Evolutionary conservation across 1,139 yeast genomes (phyloP).

Genomic region (Magnusiomyces paraingens): DNA sequence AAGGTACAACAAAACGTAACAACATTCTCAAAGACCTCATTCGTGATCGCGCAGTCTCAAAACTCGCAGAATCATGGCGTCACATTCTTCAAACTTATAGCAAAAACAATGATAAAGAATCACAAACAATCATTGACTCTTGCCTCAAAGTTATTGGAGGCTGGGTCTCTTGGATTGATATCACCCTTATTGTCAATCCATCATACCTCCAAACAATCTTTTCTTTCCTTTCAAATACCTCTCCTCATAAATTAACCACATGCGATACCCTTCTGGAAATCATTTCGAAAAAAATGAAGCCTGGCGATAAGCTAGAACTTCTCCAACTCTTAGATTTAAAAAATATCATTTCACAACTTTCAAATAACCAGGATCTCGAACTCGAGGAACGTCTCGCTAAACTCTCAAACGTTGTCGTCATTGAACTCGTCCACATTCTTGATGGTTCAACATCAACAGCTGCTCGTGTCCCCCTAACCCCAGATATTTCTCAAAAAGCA

Average conservation of each 20-base stretch:
- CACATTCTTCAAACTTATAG: slow-evolving; percentile 42
- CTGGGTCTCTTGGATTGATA: slow-evolving; percentile 94
- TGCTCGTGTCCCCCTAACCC: slow-evolving; percentile 19
- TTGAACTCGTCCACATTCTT: slow-evolving; percentile 61
- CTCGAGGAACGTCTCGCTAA: slow-evolving; percentile 74
- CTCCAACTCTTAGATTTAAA: slow-evolving; percentile 64
- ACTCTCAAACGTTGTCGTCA: slow-evolving; percentile 65
- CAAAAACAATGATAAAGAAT: slow-evolving; percentile 12
- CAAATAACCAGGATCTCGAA: slow-evolving; percentile 48
- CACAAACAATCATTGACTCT: slow-evolving; percentile 46
- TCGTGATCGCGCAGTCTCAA: slow-evolving; percentile 65
- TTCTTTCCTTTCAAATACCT: slow-evolving; percentile 43
- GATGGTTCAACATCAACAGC: slow-evolving; percentile 42
- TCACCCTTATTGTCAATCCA: slow-evolving; percentile 64
- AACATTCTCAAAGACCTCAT: slow-evolving; percentile 73
- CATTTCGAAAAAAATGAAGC: slow-evolving; percentile 85
- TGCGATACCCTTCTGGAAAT: slow-evolving; percentile 75
- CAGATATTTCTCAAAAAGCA: slow-evolving; percentile 26
- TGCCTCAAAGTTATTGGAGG: slow-evolving; percentile 70
- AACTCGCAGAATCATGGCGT: slow-evolving; percentile 66
- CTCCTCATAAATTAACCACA: slow-evolving; percentile 45
- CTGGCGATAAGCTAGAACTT: slow-evolving; percentile 75
- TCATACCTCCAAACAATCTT: slow-evolving; percentile 58
- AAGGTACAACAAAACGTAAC: slow-evolving; percentile 56
- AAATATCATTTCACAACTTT: slow-evolving; percentile 39